Evolutionary conservation across 768 basidiomycete species (phyloP).

Genomic region (Mycena galopus): DNA sequence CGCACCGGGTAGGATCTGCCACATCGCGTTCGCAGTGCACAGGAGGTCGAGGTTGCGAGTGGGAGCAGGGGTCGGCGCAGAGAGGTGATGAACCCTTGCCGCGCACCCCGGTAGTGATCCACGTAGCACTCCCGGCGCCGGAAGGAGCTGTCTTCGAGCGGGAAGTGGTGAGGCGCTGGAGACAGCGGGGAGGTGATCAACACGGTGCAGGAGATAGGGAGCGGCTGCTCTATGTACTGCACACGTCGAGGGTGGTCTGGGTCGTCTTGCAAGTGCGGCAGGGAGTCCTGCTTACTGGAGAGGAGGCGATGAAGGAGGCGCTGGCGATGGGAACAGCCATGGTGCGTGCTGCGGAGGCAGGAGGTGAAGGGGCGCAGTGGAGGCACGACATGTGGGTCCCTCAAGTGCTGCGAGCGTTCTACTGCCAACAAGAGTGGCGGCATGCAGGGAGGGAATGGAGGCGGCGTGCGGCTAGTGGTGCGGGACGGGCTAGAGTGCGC

Average conservation of each 20-base stretch:
- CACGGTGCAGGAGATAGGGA: no score
- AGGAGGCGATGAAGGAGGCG: no score
- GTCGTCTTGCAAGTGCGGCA: not conserved
- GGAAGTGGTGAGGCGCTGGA: not conserved
- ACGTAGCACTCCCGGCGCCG: not conserved
- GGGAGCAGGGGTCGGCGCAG: no score
- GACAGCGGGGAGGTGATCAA: not conserved
- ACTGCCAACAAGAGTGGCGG: not conserved
- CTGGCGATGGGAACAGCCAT: no score
- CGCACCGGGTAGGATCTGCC: slow-evolving; percentile 1
- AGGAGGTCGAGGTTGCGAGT: not conserved
- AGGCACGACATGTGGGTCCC: not conserved
- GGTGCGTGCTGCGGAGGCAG: no score
- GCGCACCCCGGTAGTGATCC: no score
- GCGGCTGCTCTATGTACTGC: no score
- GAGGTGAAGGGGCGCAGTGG: not conserved
- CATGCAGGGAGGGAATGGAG: not conserved
- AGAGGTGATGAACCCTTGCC: no score
- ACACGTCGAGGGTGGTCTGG: not conserved
- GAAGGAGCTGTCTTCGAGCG: not conserved
- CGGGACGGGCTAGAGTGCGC: not conserved
- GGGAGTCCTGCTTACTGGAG: not conserved
- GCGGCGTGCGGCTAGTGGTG: not conserved
- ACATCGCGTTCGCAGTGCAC: slow-evolving; percentile 3
- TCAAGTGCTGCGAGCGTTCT: not conserved